Evolutionary conservation across 306 rosid species (phyloP).

Genomic region (Luffa acutangula): DNA sequence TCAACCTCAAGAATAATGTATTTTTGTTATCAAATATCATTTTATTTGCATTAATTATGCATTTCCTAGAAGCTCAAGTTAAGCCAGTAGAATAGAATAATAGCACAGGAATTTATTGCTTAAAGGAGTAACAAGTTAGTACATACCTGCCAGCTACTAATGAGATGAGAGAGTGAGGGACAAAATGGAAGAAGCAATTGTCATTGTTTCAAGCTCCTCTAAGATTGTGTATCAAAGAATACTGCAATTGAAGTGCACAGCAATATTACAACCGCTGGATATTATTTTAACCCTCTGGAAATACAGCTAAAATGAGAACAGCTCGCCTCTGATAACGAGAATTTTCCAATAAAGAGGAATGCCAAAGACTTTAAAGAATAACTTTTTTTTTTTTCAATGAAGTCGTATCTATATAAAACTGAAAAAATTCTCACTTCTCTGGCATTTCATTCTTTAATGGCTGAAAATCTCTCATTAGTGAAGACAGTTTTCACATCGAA

Average conservation of each 20-base stretch:
- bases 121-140: background rate
- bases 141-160: background rate
- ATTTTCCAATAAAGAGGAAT: background rate
- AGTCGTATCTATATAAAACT: background rate
- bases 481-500: background rate
- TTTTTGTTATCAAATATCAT: background rate
- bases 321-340: background rate
- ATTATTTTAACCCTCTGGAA: background rate
- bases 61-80: background rate
- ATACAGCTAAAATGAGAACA: background rate
- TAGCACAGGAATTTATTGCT: background rate
- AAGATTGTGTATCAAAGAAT: background rate
- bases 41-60: background rate
- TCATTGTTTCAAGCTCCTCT: background rate
- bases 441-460: background rate
- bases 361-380: background rate
- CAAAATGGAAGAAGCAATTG: background rate
- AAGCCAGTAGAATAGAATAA: background rate
- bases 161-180: background rate
- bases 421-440: background rate
- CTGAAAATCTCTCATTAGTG: background rate
- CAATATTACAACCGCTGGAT: background rate
- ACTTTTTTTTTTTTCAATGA: background rate
- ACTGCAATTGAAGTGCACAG: background rate
- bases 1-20: background rate